Conservation (phyloP, 768 basidiomycete species). For the Lentinula edodes region DNA sequence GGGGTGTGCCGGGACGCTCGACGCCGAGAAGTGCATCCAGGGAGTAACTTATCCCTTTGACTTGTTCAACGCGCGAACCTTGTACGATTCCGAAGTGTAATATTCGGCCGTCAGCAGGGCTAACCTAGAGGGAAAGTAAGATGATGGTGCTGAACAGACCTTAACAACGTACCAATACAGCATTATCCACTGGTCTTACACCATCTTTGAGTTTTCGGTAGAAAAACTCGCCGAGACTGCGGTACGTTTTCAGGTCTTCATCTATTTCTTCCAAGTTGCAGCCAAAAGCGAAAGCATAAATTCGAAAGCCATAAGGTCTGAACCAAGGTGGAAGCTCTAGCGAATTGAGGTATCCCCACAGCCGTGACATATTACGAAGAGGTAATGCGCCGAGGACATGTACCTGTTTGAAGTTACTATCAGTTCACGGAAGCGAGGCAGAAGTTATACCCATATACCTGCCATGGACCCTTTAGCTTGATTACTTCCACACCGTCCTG, state of each 20-base stretch:
- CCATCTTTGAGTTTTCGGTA: slow-evolving; percentile 84
- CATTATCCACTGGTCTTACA: slow-evolving; percentile 71
- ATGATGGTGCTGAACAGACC: background rate
- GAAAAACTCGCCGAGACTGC: slow-evolving; percentile 92
- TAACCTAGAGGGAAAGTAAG: slow-evolving; percentile 47
- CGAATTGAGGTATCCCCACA: slow-evolving; percentile 96
- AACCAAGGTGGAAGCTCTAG: slow-evolving; percentile 93
- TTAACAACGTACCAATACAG: slow-evolving; percentile 52
- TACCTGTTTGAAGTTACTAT: slow-evolving; percentile 47
- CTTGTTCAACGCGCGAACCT: slow-evolving; percentile 82
- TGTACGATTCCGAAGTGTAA: slow-evolving; percentile 88
- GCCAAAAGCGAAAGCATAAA: slow-evolving; percentile 87
- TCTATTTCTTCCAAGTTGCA: slow-evolving; percentile 94
- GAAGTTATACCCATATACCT: slow-evolving; percentile 43
- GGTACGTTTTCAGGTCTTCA: slow-evolving; percentile 69
- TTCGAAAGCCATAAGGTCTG: slow-evolving; percentile 80
- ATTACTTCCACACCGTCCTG: slow-evolving; percentile 81
- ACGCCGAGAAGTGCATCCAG: slow-evolving; percentile 89
- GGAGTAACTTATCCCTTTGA: slow-evolving; percentile 97
- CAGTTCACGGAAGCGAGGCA: background rate
- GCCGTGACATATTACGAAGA: slow-evolving; percentile 87
- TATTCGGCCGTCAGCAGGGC: slow-evolving; percentile 90
- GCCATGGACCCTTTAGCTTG: slow-evolving; percentile 86
- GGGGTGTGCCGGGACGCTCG: slow-evolving; percentile 44
- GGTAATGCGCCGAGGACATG: slow-evolving; percentile 95